A percentile compares a stretch with the other conserved stretches of the same genome.
Conservation (phyloP, 1,139 yeast species). For the Zygosaccharomyces sapae region DNA sequence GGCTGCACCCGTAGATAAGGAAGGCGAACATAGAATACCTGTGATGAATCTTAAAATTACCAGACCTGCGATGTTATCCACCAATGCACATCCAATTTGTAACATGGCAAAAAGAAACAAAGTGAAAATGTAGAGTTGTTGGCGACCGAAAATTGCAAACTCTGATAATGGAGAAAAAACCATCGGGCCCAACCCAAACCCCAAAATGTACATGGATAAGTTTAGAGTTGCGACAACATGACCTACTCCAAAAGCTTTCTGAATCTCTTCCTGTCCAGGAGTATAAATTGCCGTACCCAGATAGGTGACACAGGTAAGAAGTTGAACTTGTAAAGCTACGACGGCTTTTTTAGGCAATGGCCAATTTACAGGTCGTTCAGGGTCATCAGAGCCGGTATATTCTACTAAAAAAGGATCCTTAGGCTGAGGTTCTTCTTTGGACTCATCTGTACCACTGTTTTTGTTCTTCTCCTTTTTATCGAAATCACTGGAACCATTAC, state of each 20-base stretch:
- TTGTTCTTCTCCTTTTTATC: background rate
- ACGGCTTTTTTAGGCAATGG: conserved; percentile 39
- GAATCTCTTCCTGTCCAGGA: conserved; percentile 47
- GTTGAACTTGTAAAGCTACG: conserved; percentile 40
- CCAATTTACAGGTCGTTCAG: conserved; percentile 58
- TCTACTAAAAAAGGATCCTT: conserved; percentile 15
- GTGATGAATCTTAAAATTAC: conserved; percentile 48
- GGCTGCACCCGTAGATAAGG: conserved; percentile 54
- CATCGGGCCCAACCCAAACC: conserved; percentile 54
- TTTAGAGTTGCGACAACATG: conserved; percentile 46
- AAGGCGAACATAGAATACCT: conserved; percentile 52
- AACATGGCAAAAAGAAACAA: conserved; percentile 52
- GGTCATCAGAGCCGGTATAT: conserved; percentile 44
- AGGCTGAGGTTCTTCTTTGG: background rate
- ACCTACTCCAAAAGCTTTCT: conserved; percentile 42
- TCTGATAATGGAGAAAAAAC: conserved; percentile 51
- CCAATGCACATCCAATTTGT: conserved; percentile 55
- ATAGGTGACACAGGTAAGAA: conserved; percentile 50
- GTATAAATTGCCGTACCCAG: conserved; percentile 57
- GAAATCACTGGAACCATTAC: background rate
- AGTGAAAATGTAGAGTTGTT: conserved; percentile 47
- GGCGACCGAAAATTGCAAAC: conserved; percentile 48
- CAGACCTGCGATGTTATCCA: conserved; percentile 48
- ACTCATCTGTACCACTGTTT: background rate
- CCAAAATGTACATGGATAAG: conserved; percentile 51